These are phyloP conservation scores for Paramecium sonneborni DNA, from an alignment of 73 alveolate species.

Conservation along the genomic window DNA sequence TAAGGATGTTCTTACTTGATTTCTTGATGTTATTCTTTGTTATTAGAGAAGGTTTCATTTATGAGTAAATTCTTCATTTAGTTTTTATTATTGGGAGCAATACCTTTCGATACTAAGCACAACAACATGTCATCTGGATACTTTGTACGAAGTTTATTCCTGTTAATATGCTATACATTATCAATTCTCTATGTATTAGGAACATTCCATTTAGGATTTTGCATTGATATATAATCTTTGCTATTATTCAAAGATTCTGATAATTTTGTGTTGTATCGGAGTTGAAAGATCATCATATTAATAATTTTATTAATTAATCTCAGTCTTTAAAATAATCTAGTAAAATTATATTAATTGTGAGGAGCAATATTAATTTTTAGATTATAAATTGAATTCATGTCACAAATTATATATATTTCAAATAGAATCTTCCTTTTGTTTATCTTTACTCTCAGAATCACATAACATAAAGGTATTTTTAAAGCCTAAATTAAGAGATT, in stretches of 20 bases:
- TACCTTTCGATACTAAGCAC: background rate
- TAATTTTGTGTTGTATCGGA: conserved; percentile 16
- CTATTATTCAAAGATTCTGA: conserved; percentile 2
- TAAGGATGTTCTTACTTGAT: background rate
- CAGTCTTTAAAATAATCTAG: background rate
- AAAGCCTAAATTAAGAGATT: no score
- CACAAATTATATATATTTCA: background rate
- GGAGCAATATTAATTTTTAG: background rate
- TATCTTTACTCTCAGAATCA: no score
- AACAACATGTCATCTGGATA: conserved; percentile 2
- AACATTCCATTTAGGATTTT: background rate
- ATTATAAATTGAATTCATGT: background rate
- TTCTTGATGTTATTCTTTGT: background rate
- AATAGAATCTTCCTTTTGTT: background rate
- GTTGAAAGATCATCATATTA: background rate
- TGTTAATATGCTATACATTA: background rate
- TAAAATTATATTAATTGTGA: background rate
- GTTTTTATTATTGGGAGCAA: background rate
- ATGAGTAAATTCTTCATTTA: background rate
- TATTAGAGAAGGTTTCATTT: background rate
- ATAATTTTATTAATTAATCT: background rate
- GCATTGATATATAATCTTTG: background rate
- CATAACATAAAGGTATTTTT: no score
- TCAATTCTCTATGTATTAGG: background rate
- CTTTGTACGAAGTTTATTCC: background rate